Evolutionary conservation across 179 eudicot genomes (phyloP), one percentile per base, ranked within the genome.

Genomic region (Beta corolliflora): DNA sequence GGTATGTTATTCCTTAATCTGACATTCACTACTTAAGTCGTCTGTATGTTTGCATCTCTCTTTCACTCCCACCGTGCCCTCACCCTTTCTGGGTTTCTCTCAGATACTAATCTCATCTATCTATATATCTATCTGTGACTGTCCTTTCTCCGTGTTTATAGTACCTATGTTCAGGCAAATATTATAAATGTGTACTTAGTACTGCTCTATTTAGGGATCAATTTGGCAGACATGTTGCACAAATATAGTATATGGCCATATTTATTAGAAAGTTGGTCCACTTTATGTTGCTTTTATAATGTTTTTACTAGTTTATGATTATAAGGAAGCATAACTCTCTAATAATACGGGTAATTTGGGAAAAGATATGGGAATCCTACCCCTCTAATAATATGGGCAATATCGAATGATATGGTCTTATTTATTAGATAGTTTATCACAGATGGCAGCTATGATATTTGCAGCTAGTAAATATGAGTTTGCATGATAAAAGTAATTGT

Each of bases 1-100:
- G 91, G 99, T 96, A 84, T 66, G 95, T 87, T 68, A 19, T 63
- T 74, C 45, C 29, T 75, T 73, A 36, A 59, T 29, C 55, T 55
- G 21, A 46, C 44, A 31, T 41, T 75, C 41, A 16, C 16, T 31
- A 6, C 70, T 58, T 16, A 52, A 31, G 68, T 60, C 54, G 52
- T 19, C 53, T 73, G 71, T 31, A 44, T 55, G 31, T 68, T 1
- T 48, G 19, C 61, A 14, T 18, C 50, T 31, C 4, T 31, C 13
- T 41, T 64, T 45, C 45, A 12, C 8, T 21, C 16, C 9, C 1
- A 12, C 45, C 16, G 5, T 23, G 44, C 36, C 60, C 10, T 36
- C 68, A 23, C 15, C 52, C 10, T 31, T 2, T 23, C 23, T 14
- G 4, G 9, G 5, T 53, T 7, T 54, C 63, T 18, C 46, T 55